Conservation (phyloP, 768 basidiomycete genomes). For the Xerocomellus amylosporus region DNA sequence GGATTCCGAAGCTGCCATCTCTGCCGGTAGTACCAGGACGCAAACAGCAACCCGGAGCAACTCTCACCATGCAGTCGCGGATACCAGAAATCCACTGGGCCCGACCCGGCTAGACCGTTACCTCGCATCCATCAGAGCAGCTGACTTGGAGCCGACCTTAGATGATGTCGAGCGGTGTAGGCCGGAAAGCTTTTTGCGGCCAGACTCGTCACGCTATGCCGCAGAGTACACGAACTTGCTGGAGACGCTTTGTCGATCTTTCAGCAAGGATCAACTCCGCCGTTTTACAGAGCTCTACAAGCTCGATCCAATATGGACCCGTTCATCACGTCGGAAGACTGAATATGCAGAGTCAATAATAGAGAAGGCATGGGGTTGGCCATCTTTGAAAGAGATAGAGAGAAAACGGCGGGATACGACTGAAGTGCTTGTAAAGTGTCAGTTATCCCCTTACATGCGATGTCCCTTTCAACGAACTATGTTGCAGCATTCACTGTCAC, state of each 20-base stretch:
- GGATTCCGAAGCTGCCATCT: conserved; percentile 1
- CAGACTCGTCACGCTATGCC: conserved; percentile 48
- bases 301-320: conserved; percentile 35
- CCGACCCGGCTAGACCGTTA: conserved; percentile 52
- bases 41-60: conserved; percentile 2
- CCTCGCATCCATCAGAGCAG: conserved; percentile 50
- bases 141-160: conserved; percentile 48
- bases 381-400: conserved; percentile 52
- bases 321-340: conserved; percentile 37
- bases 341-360: conserved; percentile 51
- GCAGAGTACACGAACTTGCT: conserved; percentile 51
- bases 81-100: conserved; percentile 33
- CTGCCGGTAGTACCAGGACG: conserved; percentile 1
- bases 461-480: conserved; percentile 2
- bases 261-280: conserved; percentile 60
- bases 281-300: conserved; percentile 50
- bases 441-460: conserved; percentile 21
- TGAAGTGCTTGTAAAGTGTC: conserved; percentile 47
- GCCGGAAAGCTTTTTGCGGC: conserved; percentile 39
- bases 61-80: neutral
- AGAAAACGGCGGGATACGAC: conserved; percentile 49
- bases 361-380: conserved; percentile 68
- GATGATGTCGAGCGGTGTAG: conserved; percentile 60
- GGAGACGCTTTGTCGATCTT: conserved; percentile 55
- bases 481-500: conserved; percentile 53